Evolutionary conservation across 1,284 basidiomycete species (phyloP).

Genomic region (Stereum hirsutum): DNA sequence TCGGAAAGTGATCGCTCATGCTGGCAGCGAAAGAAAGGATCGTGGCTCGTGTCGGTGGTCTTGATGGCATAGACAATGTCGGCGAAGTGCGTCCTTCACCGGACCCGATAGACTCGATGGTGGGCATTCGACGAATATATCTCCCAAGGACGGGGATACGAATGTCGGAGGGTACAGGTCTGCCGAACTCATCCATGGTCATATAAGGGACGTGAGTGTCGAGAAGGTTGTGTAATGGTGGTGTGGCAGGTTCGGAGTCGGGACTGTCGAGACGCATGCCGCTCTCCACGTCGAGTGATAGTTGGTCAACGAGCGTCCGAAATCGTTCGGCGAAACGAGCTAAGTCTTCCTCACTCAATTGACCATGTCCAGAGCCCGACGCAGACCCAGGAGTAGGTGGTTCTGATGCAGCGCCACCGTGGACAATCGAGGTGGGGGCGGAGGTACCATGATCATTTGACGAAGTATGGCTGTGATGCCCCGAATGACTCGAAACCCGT

Average conservation of each 20-base stretch:
- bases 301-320: slow-evolving; percentile 36
- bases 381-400: too few species aligned
- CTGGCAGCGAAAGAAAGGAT: too few species aligned
- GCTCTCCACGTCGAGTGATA: slow-evolving; percentile 41
- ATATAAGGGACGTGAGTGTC: slow-evolving; percentile 9
- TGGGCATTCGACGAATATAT: slow-evolving; percentile 62
- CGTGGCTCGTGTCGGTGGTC: too few species aligned
- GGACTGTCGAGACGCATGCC: slow-evolving; percentile 28
- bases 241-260: slow-evolving; percentile 8
- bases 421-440: too few species aligned
- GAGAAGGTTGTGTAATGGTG: slow-evolving; percentile 10
- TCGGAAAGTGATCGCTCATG: too few species aligned
- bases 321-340: slow-evolving; percentile 39
- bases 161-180: slow-evolving; percentile 27
- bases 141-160: slow-evolving; percentile 50
- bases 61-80: too few species aligned
- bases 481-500: too few species aligned
- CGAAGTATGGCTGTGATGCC: too few species aligned
- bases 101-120: slow-evolving; percentile 68
- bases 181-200: slow-evolving; percentile 12
- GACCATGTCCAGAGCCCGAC: too few species aligned
- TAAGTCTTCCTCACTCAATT: too few species aligned
- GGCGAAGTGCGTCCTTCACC: slow-evolving; percentile 30
- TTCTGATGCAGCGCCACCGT: too few species aligned
- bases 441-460: too few species aligned